Percentiles rank a stretch among this genome's conserved stretches.
phyloP scores from a whole-genome alignment of 805 yeast genomes.

The Lipomyces yamadae region DNA sequence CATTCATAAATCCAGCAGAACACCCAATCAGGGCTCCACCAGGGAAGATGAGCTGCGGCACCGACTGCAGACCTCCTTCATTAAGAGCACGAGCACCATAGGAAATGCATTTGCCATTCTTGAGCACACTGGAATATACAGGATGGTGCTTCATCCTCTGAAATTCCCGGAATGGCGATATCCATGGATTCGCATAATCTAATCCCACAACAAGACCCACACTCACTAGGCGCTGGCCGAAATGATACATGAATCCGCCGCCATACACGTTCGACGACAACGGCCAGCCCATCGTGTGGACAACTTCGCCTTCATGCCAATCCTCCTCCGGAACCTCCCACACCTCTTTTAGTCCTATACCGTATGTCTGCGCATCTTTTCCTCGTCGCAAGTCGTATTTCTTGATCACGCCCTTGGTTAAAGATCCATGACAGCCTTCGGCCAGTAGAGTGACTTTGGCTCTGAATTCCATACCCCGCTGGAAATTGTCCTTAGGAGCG shows the following conservation, averaged over 20 bases:
- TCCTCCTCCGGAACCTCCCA: constrained; percentile 92
- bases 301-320: constrained; percentile 77
- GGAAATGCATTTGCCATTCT: constrained; percentile 90
- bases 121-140: constrained; percentile 69
- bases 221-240: constrained; percentile 88
- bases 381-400: constrained; percentile 70
- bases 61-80: constrained; percentile 95
- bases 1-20: constrained; percentile 95
- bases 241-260: constrained; percentile 97
- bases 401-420: constrained; percentile 74
- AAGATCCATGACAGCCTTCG: constrained; percentile 98
- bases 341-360: constrained; percentile 93
- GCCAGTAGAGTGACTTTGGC: constrained; percentile 88
- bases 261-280: constrained; percentile 77
- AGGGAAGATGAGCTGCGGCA: constrained; percentile 89
- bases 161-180: constrained; percentile 95
- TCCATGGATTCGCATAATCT: constrained; percentile 92
- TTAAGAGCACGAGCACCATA: constrained; percentile 96
- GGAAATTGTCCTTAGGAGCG: constrained; percentile 78
- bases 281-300: constrained; percentile 92
- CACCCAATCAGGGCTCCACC: constrained; percentile 97
- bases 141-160: constrained; percentile 87
- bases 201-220: constrained; percentile 95
- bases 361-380: constrained; percentile 80
- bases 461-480: constrained; percentile 96